Evolutionary conservation across 352 stramenopile genomes (phyloP).

Genomic region (Thalassiosira ordinaria): DNA sequence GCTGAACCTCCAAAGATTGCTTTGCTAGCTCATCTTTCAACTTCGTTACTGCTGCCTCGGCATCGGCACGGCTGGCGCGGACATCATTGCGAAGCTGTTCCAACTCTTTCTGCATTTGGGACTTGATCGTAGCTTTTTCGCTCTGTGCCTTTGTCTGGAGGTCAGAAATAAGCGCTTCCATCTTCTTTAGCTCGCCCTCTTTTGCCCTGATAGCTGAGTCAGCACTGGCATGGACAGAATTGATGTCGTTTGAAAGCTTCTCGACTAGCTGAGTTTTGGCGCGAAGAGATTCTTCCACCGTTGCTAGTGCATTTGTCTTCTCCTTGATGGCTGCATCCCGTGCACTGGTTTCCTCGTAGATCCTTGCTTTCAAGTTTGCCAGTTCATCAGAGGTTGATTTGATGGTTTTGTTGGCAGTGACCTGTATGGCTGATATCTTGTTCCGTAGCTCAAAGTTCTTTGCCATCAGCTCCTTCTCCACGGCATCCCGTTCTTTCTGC

Average conservation of each 20-base stretch:
- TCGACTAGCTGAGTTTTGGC: constrained; percentile 15
- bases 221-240: constrained; percentile 13
- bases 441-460: constrained; percentile 37
- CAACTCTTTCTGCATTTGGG: constrained; percentile 20
- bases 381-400: constrained; percentile 30
- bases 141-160: constrained; percentile 17
- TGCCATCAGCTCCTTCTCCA: constrained; percentile 30
- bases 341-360: constrained; percentile 29
- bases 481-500: constrained; percentile 28
- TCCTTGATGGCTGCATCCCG: constrained; percentile 23
- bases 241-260: constrained; percentile 22
- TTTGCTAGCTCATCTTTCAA: constrained; percentile 32
- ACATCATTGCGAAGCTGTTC: constrained; percentile 18
- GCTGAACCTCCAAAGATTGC: constrained; percentile 20
- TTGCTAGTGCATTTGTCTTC: constrained; percentile 15
- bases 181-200: constrained; percentile 15
- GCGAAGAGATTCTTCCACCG: constrained; percentile 18
- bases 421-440: constrained; percentile 19
- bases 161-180: too few relatives aligned
- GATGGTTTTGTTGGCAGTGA: constrained; percentile 29
- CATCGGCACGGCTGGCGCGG: constrained; percentile 10
- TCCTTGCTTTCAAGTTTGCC: constrained; percentile 14
- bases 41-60: constrained; percentile 23
- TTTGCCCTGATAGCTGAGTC: constrained; percentile 8
- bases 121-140: constrained; percentile 34